Evolutionary conservation across 139 green algal species (phyloP), one percentile per base, ranked within the genome.

Genomic region (Astrephomene gubernaculifera): DNA sequence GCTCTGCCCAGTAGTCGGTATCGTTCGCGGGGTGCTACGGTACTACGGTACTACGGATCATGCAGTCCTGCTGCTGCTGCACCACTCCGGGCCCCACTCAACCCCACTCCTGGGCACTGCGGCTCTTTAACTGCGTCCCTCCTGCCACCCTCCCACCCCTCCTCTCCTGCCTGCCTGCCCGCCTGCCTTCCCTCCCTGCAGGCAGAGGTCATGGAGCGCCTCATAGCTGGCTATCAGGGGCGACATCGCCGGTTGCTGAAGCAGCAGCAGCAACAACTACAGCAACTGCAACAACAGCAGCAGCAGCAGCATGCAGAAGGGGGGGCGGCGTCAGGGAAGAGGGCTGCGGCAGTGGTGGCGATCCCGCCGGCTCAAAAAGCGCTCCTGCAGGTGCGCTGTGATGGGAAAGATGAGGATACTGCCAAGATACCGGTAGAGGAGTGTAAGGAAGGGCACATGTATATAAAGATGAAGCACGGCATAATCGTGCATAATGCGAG

Each of bases 181-280:
- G n/a, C n/a, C n/a, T n/a, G n/a, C n/a, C n/a, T n/a, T n/a, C n/a
- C n/a, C n/a, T n/a, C n/a, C n/a, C n/a, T n/a, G 41, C 75, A 82
- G 75, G 75, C 41, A 27, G 54, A 82, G 35, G 36, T 43, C 19
- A 71, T 82, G 54, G 75, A 82, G 54, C 10, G 33, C 36, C 75
- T 82, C 3, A 33, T 82, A 7, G 57, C 38, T 0, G 10, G 3
- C 14, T 39, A 82, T 27, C 75, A 82, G 75, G 57, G 38, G 36
- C 57, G 29, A 10, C 75, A 82, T n/a, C 75, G 75, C 57, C 5
- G 29, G 24, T 24, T 2, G 22, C 33, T n/a, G 73, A 52, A 81
- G 53, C 73, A 39, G 22, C 35, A 54, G 73, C 35, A 38, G 33
- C 33, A 35, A 22, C 72, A 24, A 19, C 41, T 7, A 31, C 71